Percentiles rank a stretch among this genome's conserved stretches.
These are phyloP conservation scores for Keithomyces neogunnii DNA, from an alignment of 2,329 filamentous ascomycete genomes.

Conservation along the genomic window DNA sequence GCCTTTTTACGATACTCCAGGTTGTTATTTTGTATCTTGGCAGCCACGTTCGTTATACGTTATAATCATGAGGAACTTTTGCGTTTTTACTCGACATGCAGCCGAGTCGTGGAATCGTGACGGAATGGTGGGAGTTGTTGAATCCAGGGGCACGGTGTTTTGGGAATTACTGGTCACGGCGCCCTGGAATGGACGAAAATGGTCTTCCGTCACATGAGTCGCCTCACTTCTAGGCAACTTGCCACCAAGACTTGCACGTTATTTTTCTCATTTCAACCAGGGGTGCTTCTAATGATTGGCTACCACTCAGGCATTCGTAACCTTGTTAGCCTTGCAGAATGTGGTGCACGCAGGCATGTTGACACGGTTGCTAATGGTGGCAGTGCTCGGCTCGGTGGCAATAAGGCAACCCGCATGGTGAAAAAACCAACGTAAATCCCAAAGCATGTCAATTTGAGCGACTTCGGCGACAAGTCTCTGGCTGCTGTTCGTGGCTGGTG, in stretches of 20 bases:
- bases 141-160: background rate
- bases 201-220: background rate
- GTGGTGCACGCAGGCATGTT: background rate
- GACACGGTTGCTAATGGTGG: background rate
- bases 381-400: background rate
- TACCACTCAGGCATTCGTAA: background rate
- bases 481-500: too few species aligned
- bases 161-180: background rate
- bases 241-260: too few species aligned
- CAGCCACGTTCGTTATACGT: background rate
- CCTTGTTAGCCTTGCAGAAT: background rate
- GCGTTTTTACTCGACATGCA: too few species aligned
- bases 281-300: background rate
- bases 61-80: background rate
- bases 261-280: background rate
- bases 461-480: too few species aligned
- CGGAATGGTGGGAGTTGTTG: too few species aligned
- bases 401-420: background rate
- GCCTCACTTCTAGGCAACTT: background rate
- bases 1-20: conserved; percentile 2
- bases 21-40: background rate
- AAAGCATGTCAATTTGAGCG: background rate
- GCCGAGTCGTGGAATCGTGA: background rate
- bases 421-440: background rate
- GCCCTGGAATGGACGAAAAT: too few species aligned